Base-by-base conservation (phyloP, 257 asterid species). In the Leptodermis oblonga region DNA sequence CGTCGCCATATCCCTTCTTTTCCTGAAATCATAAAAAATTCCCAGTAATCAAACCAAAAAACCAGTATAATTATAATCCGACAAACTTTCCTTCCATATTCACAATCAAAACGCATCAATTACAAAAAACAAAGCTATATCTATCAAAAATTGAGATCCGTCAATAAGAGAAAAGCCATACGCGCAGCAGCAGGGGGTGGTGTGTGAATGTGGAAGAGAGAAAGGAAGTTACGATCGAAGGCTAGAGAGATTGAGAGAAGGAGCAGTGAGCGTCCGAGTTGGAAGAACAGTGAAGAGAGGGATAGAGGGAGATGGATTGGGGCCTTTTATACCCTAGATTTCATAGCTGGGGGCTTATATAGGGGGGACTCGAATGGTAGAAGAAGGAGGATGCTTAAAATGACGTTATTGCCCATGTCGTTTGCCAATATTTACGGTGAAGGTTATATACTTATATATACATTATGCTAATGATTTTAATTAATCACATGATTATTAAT, bases 321-420 rank as follows among this genome's bases (percentile, higher is more conserved):
- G 92, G 90, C 72, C 67, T 82, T 87, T 77, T 89, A 89, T 89
- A 89, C 87, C 97, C 95, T 86, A 77, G 82, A 72, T 70, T 89
- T 91, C 59, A 88, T 77, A 87, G 88, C 67, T 34, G 71, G 62
- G 66, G 80, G 76, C 37, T 78, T 88, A 87, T 87, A 87, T 86
- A 83, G 76, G 74, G 74, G 74, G 34, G 33, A 18, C 17, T 26
- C 59, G 52, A 64, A 67, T 12, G 33, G 69, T n/a, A 1, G 12
- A 31, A 46, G 41, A 12, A 23, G 31, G 18, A 1, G 37, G 23
- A 53, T 8, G 18, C 6, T 2, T 12, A 1, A 77, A 78, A 80
- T 20, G 80, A 85, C 90, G 28, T 42, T 69, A 45, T 11, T 78
- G 14, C 73, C 83, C 84, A 36, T 49, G 11, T 7, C 0, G 6